Percentiles rank a stretch among this genome's conserved stretches.
Evolutionary conservation across 208 protist species (phyloP).

Genomic region (Angomonas ambiguus): DNA sequence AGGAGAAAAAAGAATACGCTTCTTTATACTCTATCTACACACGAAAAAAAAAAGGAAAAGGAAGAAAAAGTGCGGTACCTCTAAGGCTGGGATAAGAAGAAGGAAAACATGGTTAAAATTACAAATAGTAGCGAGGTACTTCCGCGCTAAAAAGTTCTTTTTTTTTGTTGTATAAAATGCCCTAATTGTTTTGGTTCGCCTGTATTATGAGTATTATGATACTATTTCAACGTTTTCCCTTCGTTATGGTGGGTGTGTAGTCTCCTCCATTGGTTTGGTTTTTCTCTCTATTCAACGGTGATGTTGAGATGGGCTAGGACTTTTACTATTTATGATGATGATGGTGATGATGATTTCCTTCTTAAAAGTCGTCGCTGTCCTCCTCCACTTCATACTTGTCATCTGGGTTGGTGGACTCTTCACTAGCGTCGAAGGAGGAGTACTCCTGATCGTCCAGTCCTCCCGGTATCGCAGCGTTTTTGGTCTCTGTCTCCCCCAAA

Average conservation of each 20-base stretch:
- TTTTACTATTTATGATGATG: too few relatives aligned
- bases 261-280: too few relatives aligned
- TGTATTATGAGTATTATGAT: too few relatives aligned
- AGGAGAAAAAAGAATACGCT: too few relatives aligned
- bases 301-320: too few relatives aligned
- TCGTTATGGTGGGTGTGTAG: too few relatives aligned
- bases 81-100: background rate
- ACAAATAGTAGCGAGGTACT: background rate
- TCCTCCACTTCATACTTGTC: constrained; percentile 70
- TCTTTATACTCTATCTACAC: background rate
- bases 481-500: background rate
- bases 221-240: too few relatives aligned
- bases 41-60: background rate
- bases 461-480: constrained; percentile 9
- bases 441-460: constrained; percentile 59
- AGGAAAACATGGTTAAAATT: background rate
- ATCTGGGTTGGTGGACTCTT: constrained; percentile 31
- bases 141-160: too few relatives aligned
- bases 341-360: too few relatives aligned
- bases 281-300: too few relatives aligned
- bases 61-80: background rate
- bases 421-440: constrained; percentile 70
- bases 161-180: too few relatives aligned
- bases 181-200: too few relatives aligned
- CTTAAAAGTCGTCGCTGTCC: constrained; percentile 85